A percentile compares a stretch with the other conserved stretches of the same genome.
Evolutionary conservation across 805 yeast species (phyloP).

Genomic region (Naumovozyma castellii): DNA sequence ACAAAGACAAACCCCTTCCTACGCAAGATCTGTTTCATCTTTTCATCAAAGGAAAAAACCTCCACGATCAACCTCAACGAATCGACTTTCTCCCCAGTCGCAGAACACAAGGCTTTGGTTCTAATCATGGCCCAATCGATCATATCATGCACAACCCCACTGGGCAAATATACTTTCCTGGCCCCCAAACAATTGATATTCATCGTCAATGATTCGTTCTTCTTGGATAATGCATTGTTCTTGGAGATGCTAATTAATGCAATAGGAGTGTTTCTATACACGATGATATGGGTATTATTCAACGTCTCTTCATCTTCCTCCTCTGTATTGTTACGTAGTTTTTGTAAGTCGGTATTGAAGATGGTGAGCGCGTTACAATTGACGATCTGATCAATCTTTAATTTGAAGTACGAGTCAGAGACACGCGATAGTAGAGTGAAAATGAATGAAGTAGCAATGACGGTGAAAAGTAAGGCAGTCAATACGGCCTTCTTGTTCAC

Average conservation of each 20-base stretch:
- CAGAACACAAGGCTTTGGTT: conserved; percentile 26
- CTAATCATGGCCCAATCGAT: conserved; percentile 50
- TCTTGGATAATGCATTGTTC: conserved; percentile 31
- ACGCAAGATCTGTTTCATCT: conserved; percentile 31
- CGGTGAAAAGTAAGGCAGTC: conserved; percentile 33
- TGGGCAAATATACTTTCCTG: conserved; percentile 55
- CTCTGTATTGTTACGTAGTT: conserved; percentile 33
- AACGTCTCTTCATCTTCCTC: conserved; percentile 28
- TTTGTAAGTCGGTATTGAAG: conserved; percentile 22
- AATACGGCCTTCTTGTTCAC: conserved; percentile 25
- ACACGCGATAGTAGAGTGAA: conserved; percentile 34
- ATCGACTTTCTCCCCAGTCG: conserved; percentile 31
- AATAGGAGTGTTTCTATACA: conserved; percentile 64
- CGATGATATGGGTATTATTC: conserved; percentile 44
- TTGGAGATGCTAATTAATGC: conserved; percentile 45
- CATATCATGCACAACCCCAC: conserved; percentile 56
- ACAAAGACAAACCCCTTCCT: conserved; percentile 37
- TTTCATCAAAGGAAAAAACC: conserved; percentile 43
- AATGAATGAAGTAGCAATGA: conserved; percentile 32
- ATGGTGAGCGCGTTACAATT: conserved; percentile 27
- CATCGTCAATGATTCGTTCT: conserved; percentile 33
- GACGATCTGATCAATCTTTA: conserved; percentile 31
- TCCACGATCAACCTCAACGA: conserved; percentile 33
- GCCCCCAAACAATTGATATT: conserved; percentile 51
- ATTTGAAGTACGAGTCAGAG: conserved; percentile 40